Percentiles rank a stretch among this genome's conserved stretches.
These are phyloP conservation scores for Rhodotorula toruloides DNA, from an alignment of 768 basidiomycete species.

Conservation along the genomic window DNA sequence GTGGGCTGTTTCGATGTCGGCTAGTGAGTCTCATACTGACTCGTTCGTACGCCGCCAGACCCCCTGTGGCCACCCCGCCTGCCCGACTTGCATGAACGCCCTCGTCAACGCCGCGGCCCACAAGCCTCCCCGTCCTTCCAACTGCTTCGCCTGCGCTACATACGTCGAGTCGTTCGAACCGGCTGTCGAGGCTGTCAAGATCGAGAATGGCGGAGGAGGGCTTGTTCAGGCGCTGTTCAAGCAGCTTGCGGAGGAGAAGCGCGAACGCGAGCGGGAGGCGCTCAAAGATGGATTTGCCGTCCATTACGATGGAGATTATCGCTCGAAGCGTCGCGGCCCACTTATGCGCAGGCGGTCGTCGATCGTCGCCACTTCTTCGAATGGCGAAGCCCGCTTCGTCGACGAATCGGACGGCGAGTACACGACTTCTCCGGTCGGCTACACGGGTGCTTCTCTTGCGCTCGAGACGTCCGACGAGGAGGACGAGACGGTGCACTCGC, in stretches of 20 bases:
- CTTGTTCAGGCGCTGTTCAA: slow-evolving; percentile 9
- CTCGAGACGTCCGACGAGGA: no score
- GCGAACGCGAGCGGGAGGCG: not conserved
- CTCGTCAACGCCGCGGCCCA: slow-evolving; percentile 36
- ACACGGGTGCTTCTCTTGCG: no score
- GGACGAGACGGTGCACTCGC: no score
- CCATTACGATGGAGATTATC: no score
- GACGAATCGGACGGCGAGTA: no score
- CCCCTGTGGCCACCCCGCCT: slow-evolving; percentile 24
- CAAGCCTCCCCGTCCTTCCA: slow-evolving; percentile 31
- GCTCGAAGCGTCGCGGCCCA: no score
- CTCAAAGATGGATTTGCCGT: not conserved
- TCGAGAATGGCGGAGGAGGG: not conserved
- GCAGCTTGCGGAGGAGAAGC: not conserved
- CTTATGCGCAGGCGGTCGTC: no score
- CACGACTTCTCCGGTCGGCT: no score
- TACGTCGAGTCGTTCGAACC: slow-evolving; percentile 6
- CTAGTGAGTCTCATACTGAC: not conserved
- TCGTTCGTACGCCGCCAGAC: not conserved
- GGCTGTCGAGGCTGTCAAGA: not conserved
- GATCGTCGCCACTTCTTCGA: no score
- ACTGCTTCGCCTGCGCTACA: slow-evolving; percentile 24
- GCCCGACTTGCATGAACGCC: slow-evolving; percentile 34
- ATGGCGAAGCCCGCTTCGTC: no score
- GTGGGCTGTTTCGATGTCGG: not conserved